A percentile compares a stretch with the other conserved stretches of the same genome.
These are phyloP conservation scores for Alisma plantagoaquatica DNA, from an alignment of 106 monocot species.

Conservation along the genomic window DNA sequence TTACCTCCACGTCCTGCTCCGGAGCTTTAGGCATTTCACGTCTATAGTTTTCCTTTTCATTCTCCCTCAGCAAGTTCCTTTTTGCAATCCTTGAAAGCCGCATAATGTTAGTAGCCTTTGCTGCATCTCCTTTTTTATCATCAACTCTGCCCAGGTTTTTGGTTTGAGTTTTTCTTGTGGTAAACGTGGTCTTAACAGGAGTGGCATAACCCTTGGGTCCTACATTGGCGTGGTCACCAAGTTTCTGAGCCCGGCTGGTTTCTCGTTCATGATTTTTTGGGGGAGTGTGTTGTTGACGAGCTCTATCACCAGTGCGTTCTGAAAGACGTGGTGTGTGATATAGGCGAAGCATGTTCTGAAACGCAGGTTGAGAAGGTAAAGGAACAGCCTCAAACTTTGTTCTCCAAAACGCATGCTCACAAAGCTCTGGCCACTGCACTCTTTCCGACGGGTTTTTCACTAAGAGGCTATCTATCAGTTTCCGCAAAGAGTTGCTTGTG, in stretches of 20 bases:
- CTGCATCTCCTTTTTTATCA: constrained; percentile 30
- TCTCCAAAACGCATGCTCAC: constrained; percentile 85
- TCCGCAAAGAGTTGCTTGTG: constrained; percentile 50
- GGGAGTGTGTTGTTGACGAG: constrained; percentile 47
- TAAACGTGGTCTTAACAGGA: constrained; percentile 41
- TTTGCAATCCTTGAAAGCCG: constrained; percentile 89
- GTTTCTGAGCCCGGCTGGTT: constrained; percentile 23
- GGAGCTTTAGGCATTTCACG: constrained; percentile 33
- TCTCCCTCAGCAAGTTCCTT: constrained; percentile 75
- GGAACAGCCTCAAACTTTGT: constrained; percentile 39
- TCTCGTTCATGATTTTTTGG: constrained; percentile 30
- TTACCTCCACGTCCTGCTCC: constrained; percentile 79
- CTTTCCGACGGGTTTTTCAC: constrained; percentile 90
- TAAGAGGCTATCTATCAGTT: constrained; percentile 59
- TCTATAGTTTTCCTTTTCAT: constrained; percentile 93
- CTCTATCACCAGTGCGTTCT: constrained; percentile 47
- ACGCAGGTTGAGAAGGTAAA: constrained; percentile 72
- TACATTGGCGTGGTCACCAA: constrained; percentile 40
- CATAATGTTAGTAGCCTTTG: constrained; percentile 61
- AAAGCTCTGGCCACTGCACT: constrained; percentile 79
- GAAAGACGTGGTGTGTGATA: constrained; percentile 35
- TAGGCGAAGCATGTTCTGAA: constrained; percentile 49
- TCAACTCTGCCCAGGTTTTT: constrained; percentile 36
- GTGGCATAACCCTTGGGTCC: constrained; percentile 26
- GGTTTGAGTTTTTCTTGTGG: constrained; percentile 26